Evolutionary conservation across 306 rosid species (phyloP), one percentile per base, ranked within the genome.

Genomic region (Malus fusca): DNA sequence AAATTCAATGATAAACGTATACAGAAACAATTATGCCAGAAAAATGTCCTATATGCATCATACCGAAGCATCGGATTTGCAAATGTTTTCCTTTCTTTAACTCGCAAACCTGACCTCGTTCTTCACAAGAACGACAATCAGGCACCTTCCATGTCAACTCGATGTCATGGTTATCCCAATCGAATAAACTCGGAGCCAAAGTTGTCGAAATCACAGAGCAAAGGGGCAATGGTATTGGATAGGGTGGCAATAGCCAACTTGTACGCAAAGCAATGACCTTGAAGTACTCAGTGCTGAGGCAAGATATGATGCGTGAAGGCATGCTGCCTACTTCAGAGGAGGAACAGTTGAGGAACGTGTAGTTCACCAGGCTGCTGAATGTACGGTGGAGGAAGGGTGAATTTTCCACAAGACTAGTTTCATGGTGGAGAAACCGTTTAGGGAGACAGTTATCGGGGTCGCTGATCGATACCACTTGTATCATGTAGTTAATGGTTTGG

Each of bases 111-210:
- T 9, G 11, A 31, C 48, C n/a, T 11, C 64, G 0, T 19, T 7
- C n/a, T 53, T 52, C 75, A 53, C 75, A 53, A 30, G 48, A 53
- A 6, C 64, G 65, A 53, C 75, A 71, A 71, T 33, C 75, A 21
- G 75, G 75, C 26, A 28, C 8, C 11, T 52, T 12, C 75, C 75
- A 52, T 5, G 48, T 10, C 46, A 52, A 19, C 61, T 26, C 17
- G 5, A 52, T 11, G 30, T 28, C 28, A 59, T 30, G 19, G 53
- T 30, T 2, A 17, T 31, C n/a, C 74, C 62, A 71, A 8, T 71
- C 44, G 6, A 28, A 30, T 9, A 63, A 51, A 28, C 4, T 19
- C 10, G 75, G 75, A 71, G 52, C 46, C 11, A 52, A 28, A 71
- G 31, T 22, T 4, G 75, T 30, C 44, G 31, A 52, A 19, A 53